These are phyloP conservation scores for Aspergillus fijiensis DNA, from an alignment of 2,329 filamentous ascomycete species.

Conservation along the genomic window DNA sequence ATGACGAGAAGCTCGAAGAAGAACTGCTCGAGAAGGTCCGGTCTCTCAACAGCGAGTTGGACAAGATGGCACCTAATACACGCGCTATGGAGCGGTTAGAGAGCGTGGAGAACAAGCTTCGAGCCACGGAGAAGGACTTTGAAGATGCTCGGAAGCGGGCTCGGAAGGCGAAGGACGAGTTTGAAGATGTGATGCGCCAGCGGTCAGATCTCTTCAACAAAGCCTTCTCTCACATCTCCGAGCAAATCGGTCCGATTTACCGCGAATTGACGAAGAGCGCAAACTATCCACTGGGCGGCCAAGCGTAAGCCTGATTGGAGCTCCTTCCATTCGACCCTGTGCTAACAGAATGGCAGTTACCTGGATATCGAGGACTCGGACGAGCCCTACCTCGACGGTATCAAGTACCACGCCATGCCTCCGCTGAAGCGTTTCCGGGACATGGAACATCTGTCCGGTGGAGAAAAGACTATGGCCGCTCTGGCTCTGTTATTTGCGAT, in stretches of 20 bases:
- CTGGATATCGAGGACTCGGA: constrained; percentile 96
- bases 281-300: constrained; percentile 89
- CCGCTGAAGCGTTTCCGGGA: constrained; percentile 97
- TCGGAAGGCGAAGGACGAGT: constrained; percentile 75
- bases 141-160: constrained; percentile 76
- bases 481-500: constrained; percentile 95
- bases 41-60: constrained; percentile 72
- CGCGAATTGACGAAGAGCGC: constrained; percentile 88
- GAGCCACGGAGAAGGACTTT: constrained; percentile 83
- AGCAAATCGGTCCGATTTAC: constrained; percentile 92
- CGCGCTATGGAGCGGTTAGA: constrained; percentile 89
- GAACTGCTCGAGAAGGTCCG: constrained; percentile 75
- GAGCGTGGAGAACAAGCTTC: constrained; percentile 77
- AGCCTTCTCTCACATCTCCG: constrained; percentile 90
- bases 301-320: constrained; percentile 48
- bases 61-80: constrained; percentile 96
- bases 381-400: constrained; percentile 89
- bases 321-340: not conserved
- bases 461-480: constrained; percentile 98
- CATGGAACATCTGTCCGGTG: constrained; percentile 96
- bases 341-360: constrained; percentile 52
- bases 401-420: constrained; percentile 99
- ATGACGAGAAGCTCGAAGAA: constrained; percentile 70
- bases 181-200: constrained; percentile 76
- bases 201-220: constrained; percentile 92